Conservation (phyloP, 352 stramenopile genomes). For the Phytophthora sp. region DNA sequence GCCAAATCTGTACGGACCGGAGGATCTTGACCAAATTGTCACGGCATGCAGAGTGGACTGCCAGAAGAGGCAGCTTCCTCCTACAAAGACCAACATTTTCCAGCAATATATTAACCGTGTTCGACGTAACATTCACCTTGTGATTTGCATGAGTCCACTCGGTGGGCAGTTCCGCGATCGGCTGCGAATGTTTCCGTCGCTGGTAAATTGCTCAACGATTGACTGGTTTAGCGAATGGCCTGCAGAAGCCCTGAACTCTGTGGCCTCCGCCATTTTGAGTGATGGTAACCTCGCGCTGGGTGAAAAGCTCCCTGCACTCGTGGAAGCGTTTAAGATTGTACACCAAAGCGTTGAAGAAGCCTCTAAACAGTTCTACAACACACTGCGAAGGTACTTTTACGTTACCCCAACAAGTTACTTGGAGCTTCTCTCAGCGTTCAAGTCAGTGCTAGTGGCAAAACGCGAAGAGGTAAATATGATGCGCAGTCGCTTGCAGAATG, state of each 20-base stretch:
- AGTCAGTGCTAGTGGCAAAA: constrained; percentile 87
- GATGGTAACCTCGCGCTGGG: constrained; percentile 78
- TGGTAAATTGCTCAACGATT: constrained; percentile 90
- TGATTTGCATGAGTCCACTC: constrained; percentile 90
- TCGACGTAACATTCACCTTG: constrained; percentile 91
- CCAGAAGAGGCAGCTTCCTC: constrained; percentile 88
- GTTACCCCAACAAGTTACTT: constrained; percentile 94
- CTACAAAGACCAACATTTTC: constrained; percentile 96
- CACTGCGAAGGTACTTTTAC: constrained; percentile 91
- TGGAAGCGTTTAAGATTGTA: constrained; percentile 85
- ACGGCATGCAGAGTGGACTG: constrained; percentile 92
- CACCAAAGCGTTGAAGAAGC: constrained; percentile 90
- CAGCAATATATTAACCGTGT: constrained; percentile 94
- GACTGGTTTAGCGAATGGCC: constrained; percentile 92
- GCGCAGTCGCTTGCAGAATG: constrained; percentile 84
- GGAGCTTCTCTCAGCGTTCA: constrained; percentile 93
- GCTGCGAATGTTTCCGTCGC: constrained; percentile 87
- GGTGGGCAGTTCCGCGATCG: constrained; percentile 82
- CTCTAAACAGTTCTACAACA: constrained; percentile 88
- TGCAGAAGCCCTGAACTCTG: constrained; percentile 82
- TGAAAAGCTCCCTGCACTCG: constrained; percentile 53
- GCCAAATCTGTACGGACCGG: constrained; percentile 92
- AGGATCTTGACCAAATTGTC: constrained; percentile 94
- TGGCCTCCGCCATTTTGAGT: constrained; percentile 85
- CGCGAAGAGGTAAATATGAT: constrained; percentile 91